Conservation (phyloP, 768 basidiomycete species). For the Mycena maculata region DNA sequence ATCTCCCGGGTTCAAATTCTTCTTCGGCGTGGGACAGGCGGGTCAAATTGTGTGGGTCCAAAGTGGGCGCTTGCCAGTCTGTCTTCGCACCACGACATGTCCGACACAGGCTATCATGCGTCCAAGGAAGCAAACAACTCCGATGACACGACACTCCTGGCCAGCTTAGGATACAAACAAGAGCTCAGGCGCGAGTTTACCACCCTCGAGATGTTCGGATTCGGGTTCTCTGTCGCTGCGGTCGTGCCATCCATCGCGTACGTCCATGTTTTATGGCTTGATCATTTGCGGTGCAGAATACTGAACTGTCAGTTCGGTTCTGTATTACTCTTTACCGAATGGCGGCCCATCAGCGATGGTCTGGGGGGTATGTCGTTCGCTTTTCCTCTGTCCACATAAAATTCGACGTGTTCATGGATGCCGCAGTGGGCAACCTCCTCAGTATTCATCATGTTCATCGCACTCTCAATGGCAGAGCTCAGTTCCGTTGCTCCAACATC, state of each 20-base stretch:
- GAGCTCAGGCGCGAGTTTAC: constrained; percentile 18
- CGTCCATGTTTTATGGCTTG: not conserved
- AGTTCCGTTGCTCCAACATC: constrained; percentile 9
- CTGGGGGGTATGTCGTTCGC: constrained; percentile 13
- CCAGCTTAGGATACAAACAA: constrained; percentile 12
- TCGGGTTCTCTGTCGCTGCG: not conserved
- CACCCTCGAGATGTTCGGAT: constrained; percentile 7
- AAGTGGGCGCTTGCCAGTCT: too few relatives aligned
- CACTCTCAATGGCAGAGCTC: constrained; percentile 14
- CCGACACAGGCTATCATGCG: not conserved
- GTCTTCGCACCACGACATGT: too few relatives aligned
- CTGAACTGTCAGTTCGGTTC: not conserved
- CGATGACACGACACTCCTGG: constrained; percentile 3
- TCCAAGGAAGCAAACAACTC: not conserved
- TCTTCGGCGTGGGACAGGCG: too few relatives aligned
- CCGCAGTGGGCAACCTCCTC: not conserved
- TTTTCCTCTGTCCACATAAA: too few relatives aligned
- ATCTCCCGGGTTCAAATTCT: too few relatives aligned
- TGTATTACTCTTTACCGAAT: not conserved
- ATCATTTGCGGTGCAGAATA: not conserved
- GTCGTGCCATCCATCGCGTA: constrained; percentile 8
- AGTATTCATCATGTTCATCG: constrained; percentile 15
- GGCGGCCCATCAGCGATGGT: constrained; percentile 16
- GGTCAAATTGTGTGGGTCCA: too few relatives aligned
- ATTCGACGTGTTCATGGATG: not conserved